Evolutionary conservation across 192 early-diverging fungal genomes (phyloP).

Genomic region (Spinellus fusiger): DNA sequence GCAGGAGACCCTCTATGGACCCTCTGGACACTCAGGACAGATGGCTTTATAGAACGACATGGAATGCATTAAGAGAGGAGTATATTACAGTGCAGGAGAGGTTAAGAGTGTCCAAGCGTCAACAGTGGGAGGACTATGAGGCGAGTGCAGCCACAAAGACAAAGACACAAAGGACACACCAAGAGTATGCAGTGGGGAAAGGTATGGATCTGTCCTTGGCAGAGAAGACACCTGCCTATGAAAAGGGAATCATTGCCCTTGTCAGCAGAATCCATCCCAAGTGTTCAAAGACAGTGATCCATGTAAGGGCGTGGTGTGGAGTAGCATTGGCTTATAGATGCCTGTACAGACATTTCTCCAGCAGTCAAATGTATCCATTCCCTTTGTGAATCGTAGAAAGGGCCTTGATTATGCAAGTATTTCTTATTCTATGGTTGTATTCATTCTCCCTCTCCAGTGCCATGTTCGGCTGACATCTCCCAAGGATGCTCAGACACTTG

Average conservation of each 20-base stretch:
- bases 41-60: not conserved
- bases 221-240: not conserved
- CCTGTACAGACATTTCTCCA: not conserved
- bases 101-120: not conserved
- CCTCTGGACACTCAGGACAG: not conserved
- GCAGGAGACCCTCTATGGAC: not conserved
- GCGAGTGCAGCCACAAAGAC: not conserved
- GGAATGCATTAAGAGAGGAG: constrained; percentile 6
- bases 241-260: not conserved
- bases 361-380: not conserved
- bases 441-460: not conserved
- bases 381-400: not conserved
- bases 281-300: constrained; percentile 2
- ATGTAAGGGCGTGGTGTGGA: not conserved
- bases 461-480: constrained; percentile 9
- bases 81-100: too few relatives aligned
- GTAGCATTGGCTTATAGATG: too few relatives aligned
- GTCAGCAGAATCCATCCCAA: constrained; percentile 12
- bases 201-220: too few relatives aligned
- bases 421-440: not conserved
- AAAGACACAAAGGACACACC: not conserved
- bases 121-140: not conserved
- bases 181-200: too few relatives aligned
- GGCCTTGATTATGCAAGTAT: constrained; percentile 5
- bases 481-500: constrained; percentile 12